These are phyloP conservation scores for Pseudocercospora fuligena DNA, from an alignment of 2,329 filamentous ascomycete genomes.

Conservation along the genomic window DNA sequence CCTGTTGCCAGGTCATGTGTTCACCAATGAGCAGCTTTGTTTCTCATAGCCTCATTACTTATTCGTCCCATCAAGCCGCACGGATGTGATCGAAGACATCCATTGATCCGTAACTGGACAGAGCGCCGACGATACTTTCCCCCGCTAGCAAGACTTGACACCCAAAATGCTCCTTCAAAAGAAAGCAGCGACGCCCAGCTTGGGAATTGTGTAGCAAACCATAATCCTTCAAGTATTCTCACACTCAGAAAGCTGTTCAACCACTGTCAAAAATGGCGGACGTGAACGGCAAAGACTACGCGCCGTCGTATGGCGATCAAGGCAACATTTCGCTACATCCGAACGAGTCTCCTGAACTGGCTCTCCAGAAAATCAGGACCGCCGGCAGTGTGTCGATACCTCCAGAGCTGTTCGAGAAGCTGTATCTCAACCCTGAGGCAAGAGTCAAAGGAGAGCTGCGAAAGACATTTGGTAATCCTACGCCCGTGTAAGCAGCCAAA, in stretches of 20 bases:
- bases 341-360: conserved; percentile 37
- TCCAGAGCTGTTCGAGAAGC: conserved; percentile 58
- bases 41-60: not conserved
- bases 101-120: not conserved
- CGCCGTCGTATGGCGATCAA: not conserved
- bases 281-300: not conserved
- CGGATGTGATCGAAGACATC: not conserved
- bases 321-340: not conserved
- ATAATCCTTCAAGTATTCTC: not conserved
- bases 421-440: conserved; percentile 57
- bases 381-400: conserved; percentile 59
- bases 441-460: conserved; percentile 46
- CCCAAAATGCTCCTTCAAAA: not conserved
- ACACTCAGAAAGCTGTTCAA: not conserved
- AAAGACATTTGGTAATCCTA: conserved; percentile 47
- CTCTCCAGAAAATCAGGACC: conserved; percentile 52
- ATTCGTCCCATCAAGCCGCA: not conserved
- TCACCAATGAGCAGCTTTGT: not conserved
- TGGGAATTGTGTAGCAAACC: not conserved
- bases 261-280: not conserved
- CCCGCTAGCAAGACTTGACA: not conserved
- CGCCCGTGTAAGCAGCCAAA: conserved; percentile 49
- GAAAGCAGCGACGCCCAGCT: not conserved
- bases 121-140: not conserved
- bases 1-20: not conserved